These are phyloP conservation scores for Schizonepeta tenuifolia DNA, from an alignment of 257 asterid genomes.

Conservation along the genomic window DNA sequence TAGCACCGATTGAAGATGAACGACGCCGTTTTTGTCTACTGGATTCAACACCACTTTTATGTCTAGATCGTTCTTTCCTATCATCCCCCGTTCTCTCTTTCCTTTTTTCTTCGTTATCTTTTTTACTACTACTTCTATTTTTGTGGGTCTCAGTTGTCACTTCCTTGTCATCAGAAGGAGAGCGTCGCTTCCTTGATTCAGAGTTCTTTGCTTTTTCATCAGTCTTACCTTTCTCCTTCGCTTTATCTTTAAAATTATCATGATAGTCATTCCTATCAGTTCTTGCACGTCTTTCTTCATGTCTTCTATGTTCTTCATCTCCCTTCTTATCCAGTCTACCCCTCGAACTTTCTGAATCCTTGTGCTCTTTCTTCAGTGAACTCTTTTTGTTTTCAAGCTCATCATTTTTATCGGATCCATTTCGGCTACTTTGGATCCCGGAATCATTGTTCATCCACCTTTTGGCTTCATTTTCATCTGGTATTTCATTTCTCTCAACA, in stretches of 20 bases:
- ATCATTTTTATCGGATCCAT: constrained; percentile 54
- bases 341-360: constrained; percentile 46
- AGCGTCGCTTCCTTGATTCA: constrained; percentile 64
- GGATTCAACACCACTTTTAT: constrained; percentile 60
- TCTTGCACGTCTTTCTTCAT: constrained; percentile 54
- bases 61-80: constrained; percentile 64
- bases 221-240: constrained; percentile 57
- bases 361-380: constrained; percentile 47
- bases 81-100: constrained; percentile 63
- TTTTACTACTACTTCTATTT: constrained; percentile 52
- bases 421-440: constrained; percentile 36
- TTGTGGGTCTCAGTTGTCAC: constrained; percentile 48
- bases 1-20: constrained; percentile 63
- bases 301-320: constrained; percentile 58
- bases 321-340: constrained; percentile 57
- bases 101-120: constrained; percentile 54
- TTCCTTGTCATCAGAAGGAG: constrained; percentile 66
- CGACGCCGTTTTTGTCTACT: constrained; percentile 66
- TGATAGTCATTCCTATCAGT: constrained; percentile 50
- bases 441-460: constrained; percentile 45
- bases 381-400: constrained; percentile 49
- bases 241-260: constrained; percentile 60
- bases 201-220: constrained; percentile 62
- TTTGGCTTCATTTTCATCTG: constrained; percentile 44
- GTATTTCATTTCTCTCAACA: constrained; percentile 48